Conservation (phyloP, 805 yeast species). For the Kodamaea neixiangensis region DNA sequence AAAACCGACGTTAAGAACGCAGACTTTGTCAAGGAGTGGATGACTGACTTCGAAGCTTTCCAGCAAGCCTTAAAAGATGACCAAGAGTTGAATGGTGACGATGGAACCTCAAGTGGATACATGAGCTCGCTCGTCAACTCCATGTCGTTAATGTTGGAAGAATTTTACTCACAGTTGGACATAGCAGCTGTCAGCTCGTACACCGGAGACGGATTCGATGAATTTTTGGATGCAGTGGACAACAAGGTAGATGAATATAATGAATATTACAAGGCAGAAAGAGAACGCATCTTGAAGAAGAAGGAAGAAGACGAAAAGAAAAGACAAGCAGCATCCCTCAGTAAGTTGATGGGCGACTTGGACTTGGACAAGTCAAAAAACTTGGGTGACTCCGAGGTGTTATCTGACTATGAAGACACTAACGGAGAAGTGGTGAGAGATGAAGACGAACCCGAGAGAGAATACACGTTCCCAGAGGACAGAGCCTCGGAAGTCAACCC, state of each 20-base stretch:
- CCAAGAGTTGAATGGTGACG: constrained; percentile 65
- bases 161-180: constrained; percentile 89
- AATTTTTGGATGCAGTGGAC: constrained; percentile 81
- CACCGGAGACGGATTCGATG: constrained; percentile 94
- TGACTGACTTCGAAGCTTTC: constrained; percentile 93
- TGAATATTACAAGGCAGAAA: constrained; percentile 77
- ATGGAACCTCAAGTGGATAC: constrained; percentile 73
- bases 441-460: constrained; percentile 53
- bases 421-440: constrained; percentile 54
- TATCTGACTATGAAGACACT: constrained; percentile 50
- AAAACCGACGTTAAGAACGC: constrained; percentile 88
- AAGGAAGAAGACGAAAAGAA: constrained; percentile 74
- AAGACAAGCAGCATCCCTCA: constrained; percentile 69
- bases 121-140: constrained; percentile 94
- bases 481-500: constrained; percentile 60
- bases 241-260: constrained; percentile 86
- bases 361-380: constrained; percentile 52
- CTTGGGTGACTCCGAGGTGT: constrained; percentile 43
- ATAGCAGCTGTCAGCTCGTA: constrained; percentile 90
- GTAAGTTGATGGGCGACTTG: constrained; percentile 80
- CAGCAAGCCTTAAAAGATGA: constrained; percentile 73
- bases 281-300: constrained; percentile 76
- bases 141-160: constrained; percentile 94
- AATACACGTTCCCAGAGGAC: constrained; percentile 71
- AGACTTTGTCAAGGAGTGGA: constrained; percentile 92